Conservation (phyloP, 2,329 filamentous ascomycete genomes). For the Paecilomyces sp. region DNA sequence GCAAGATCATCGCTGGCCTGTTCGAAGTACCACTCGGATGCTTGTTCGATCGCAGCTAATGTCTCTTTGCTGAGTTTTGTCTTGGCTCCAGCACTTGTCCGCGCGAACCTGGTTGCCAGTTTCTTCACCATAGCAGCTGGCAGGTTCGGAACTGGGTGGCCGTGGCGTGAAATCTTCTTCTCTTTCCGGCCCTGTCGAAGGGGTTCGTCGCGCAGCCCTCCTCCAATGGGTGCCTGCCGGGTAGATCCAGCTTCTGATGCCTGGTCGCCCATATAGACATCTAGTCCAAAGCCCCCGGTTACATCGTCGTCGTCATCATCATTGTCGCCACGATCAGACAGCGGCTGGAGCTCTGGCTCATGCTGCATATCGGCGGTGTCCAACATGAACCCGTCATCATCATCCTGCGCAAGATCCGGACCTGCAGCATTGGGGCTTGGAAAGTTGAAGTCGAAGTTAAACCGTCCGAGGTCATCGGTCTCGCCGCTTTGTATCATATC, state of each 20-base stretch:
- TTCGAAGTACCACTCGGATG: constrained; percentile 88
- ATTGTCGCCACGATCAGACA: constrained; percentile 1
- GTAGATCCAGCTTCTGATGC: constrained; percentile 23
- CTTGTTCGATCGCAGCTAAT: constrained; percentile 66
- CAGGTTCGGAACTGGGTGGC: constrained; percentile 68
- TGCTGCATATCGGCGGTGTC: constrained; percentile 19
- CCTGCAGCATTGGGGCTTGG: constrained; percentile 27
- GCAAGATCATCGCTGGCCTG: constrained; percentile 74
- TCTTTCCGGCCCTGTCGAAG: constrained; percentile 33
- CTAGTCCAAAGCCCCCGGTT: constrained; percentile 24
- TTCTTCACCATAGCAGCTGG: constrained; percentile 66
- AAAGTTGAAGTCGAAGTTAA: constrained; percentile 35
- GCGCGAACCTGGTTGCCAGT: constrained; percentile 58
- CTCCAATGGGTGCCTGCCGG: constrained; percentile 20
- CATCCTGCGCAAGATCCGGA: constrained; percentile 24
- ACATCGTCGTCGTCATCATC: constrained; percentile 9
- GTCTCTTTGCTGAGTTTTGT: constrained; percentile 67
- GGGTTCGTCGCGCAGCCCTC: constrained; percentile 28
- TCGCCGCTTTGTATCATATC: constrained; percentile 27
- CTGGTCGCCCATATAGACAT: constrained; percentile 20
- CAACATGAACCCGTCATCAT: constrained; percentile 29
- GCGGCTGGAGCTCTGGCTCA: constrained; percentile 17
- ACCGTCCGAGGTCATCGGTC: constrained; percentile 35
- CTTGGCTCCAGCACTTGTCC: constrained; percentile 58
- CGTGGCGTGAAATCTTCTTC: constrained; percentile 59